Percentiles rank a stretch among this genome's conserved stretches.
phyloP scores from a whole-genome alignment of 768 basidiomycete species.

The Lactarius vividus region DNA sequence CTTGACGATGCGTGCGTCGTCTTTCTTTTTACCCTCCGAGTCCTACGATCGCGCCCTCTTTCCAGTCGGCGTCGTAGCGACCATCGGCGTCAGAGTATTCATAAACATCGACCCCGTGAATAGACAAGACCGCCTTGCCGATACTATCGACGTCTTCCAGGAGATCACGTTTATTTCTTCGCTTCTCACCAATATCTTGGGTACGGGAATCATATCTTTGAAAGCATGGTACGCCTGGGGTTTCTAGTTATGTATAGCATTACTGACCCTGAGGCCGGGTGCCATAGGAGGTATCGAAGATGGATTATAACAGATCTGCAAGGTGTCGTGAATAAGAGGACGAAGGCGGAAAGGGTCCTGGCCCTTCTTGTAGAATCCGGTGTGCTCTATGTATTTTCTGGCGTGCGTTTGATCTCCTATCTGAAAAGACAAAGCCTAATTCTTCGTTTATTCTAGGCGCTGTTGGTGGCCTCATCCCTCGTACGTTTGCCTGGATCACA shows the following conservation, averaged over 20 bases:
- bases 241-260: background rate
- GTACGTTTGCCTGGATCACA: background rate
- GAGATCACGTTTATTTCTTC: background rate
- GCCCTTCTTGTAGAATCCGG: constrained; percentile 1
- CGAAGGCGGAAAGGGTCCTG: background rate
- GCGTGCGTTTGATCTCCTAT: background rate
- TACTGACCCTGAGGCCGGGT: background rate
- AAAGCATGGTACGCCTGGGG: background rate
- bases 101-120: background rate
- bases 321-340: background rate
- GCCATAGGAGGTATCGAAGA: background rate
- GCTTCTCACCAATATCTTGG: constrained; percentile 1
- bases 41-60: background rate
- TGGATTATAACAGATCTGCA: background rate
- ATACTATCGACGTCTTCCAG: background rate
- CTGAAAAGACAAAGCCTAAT: background rate
- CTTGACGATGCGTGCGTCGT: background rate
- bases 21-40: too few relatives aligned
- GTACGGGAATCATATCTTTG: background rate
- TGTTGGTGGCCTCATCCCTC: background rate
- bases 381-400: background rate
- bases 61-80: background rate
- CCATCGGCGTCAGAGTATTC: background rate
- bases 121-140: background rate
- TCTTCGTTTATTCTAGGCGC: background rate